Base-by-base conservation (phyloP, 768 basidiomycete species). In the Pulveroboletus sp. region DNA sequence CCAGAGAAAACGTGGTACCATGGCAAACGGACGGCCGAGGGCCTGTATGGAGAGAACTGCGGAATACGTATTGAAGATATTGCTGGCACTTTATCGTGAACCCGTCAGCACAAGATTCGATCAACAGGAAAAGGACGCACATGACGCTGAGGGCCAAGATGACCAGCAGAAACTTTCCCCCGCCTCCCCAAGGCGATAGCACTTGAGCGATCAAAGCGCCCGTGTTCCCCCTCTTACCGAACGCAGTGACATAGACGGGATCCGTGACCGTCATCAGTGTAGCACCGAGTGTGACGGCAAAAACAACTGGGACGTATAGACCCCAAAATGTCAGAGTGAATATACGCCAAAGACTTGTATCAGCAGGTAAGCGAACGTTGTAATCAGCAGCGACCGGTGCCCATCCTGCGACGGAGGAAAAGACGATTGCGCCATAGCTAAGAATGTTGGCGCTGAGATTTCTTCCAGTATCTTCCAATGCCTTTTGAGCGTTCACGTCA, bases 341-440 rank as follows among this genome's bases (percentile, higher is more conserved):
- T 15, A 81, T 68, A 24, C 71, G 72, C 46, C 62, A 61, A 21
- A 71, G 60, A 10, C 70, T 66, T 3, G 73, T 77, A 46, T 75
- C 57, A 1, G 54, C 72, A 0, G 79, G 79, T 0, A 81, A 61
- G 24, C 73, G 68, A 54, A 74, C 75, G 55, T 79, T 79, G 60
- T 77, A 81, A 59, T 81, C 79, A 6, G 79, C 79, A 3, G 78
- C 79, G 1, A 80, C 57, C 3, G 77, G 73, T 0, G 76, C 73
- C 79, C 76, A 78, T 57, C 79, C 77, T 10, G 72, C 64, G 37
- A 73, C 67, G 0, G 71, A 71, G 2, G 74, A 76, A 59, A 80
- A 81, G 27, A 80, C 63, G 57, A 80, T 75, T 2, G 73, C 76
- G 24, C 79, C 76, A 46, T 77, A 82, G 49, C 72, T 70, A 10